Evolutionary conservation across 345 rosid species (phyloP).

Genomic region (Pistacia vera): DNA sequence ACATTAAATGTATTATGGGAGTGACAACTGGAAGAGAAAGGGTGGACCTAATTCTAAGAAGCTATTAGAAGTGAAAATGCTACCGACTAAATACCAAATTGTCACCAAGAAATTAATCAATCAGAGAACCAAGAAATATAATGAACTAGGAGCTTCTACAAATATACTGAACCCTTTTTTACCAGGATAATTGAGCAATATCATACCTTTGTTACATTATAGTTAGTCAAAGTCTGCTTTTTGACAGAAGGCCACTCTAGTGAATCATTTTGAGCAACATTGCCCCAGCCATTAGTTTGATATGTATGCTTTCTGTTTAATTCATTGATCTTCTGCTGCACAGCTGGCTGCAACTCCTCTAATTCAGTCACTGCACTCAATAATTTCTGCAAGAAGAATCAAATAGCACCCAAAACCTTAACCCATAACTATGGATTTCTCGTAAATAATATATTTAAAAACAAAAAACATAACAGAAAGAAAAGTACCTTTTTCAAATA

Average conservation of each 20-base stretch:
- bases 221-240: slow-evolving; percentile 43
- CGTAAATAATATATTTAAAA: background rate
- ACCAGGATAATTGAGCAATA: slow-evolving; percentile 26
- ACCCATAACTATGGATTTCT: slow-evolving; percentile 13
- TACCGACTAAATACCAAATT: background rate
- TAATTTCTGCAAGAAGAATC: slow-evolving; percentile 54
- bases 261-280: slow-evolving; percentile 40
- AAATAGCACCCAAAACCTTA: slow-evolving; percentile 25
- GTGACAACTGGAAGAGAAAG: background rate
- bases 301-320: slow-evolving; percentile 46
- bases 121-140: slow-evolving; percentile 6
- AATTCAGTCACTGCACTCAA: slow-evolving; percentile 73
- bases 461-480: background rate
- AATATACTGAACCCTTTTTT: background rate
- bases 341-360: slow-evolving; percentile 83
- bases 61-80: background rate
- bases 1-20: background rate
- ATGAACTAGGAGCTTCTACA: background rate
- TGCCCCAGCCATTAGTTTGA: slow-evolving; percentile 40
- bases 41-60: background rate
- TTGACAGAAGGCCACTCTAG: slow-evolving; percentile 47
- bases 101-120: background rate
- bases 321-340: slow-evolving; percentile 61
- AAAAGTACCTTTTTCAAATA: slow-evolving; percentile 62
- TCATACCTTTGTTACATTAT: slow-evolving; percentile 55